Evolutionary conservation across 768 basidiomycete species (phyloP), one percentile per base, ranked within the genome.

Genomic region (Clitopilus hobsonii): DNA sequence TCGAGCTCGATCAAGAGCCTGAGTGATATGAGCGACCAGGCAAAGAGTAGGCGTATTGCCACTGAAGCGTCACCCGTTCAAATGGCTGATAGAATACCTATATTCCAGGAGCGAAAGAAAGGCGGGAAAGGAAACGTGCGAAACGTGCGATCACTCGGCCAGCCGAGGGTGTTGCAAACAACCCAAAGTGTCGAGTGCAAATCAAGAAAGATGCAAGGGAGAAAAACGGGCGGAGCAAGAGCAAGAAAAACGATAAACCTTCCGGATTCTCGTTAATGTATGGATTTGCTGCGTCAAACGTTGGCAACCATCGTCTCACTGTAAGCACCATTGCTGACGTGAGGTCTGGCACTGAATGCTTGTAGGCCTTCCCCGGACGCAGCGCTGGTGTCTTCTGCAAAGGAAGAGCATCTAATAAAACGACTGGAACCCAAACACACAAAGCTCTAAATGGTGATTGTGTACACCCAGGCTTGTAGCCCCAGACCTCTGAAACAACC

Each of bases 191-290:
- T 13, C 14, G 49, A n/a, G 73, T 84, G 30, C 64, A 73, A 26
- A 72, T 75, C 5, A 51, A 55, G 22, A 49, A 59, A 51, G 52
- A 64, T 51, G 41, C 64, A 70, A 66, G 8, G 52, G 27, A 65
- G 36, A 47, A 63, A 57, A 36, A 63, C 41, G n/a, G n/a, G n/a
- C n/a, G n/a, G n/a, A n/a, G n/a, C n/a, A 48, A 64, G 65, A 52
- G 65, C 60, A 27, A 63, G 38, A 70, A 67, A 52, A 69, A 66
- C n/a, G 77, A 69, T 45, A 54, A 74, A 8, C 72, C 79, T 7
- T 68, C 78, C 1, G 82, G 78, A 3, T 71, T 87, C 28, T 84
- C 85, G 0, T 71, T 89, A 24, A 83, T 89, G 82, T 83, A 87
- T 57, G 84, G 84, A 0, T 86, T 88, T 63, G 68, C 76, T 14